A percentile compares a stretch with the other conserved stretches of the same genome.
These are phyloP conservation scores for Globisporangium cystogenes DNA, from an alignment of 352 stramenopile species.

Conservation along the genomic window DNA sequence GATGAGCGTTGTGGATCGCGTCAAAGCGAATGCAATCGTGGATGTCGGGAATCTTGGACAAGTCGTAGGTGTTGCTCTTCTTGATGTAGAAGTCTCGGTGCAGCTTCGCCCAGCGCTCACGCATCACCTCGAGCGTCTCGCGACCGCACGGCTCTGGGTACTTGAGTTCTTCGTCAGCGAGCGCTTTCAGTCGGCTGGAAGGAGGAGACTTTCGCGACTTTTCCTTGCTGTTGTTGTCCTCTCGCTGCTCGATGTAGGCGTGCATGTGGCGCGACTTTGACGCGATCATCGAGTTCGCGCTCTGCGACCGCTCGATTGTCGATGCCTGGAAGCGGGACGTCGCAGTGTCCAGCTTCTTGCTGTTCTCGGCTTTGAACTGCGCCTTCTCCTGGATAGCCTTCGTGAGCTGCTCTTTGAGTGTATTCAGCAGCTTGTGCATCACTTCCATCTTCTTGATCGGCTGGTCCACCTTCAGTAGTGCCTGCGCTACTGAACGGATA, in stretches of 20 bases:
- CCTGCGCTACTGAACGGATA: conserved; percentile 76
- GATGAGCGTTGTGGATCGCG: conserved; percentile 96
- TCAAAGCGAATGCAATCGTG: conserved; percentile 98
- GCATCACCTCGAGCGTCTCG: conserved; percentile 86
- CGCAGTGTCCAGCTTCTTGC: conserved; percentile 36
- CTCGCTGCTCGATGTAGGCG: conserved; percentile 36
- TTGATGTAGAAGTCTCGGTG: conserved; percentile 95
- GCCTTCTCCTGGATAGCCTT: conserved; percentile 77
- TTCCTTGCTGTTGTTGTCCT: conserved; percentile 26
- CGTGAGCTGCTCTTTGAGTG: conserved; percentile 91
- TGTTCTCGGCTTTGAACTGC: conserved; percentile 43
- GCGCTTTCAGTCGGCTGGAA: neutral
- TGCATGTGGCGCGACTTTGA: conserved; percentile 47
- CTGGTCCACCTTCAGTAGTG: conserved; percentile 79
- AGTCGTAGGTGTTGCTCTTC: conserved; percentile 91
- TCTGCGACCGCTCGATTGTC: conserved; percentile 56
- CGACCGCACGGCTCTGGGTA: conserved; percentile 79
- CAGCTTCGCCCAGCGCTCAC: conserved; percentile 91
- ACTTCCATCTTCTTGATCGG: conserved; percentile 93
- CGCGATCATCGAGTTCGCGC: conserved; percentile 48
- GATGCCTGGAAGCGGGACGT: conserved; percentile 17
- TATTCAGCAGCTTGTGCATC: conserved; percentile 90
- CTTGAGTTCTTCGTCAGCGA: conserved; percentile 52
- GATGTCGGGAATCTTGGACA: conserved; percentile 98
- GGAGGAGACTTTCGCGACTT: conserved; percentile 10